Conservation (phyloP, 345 rosid genomes). For the Euphorbia tirucalli region DNA sequence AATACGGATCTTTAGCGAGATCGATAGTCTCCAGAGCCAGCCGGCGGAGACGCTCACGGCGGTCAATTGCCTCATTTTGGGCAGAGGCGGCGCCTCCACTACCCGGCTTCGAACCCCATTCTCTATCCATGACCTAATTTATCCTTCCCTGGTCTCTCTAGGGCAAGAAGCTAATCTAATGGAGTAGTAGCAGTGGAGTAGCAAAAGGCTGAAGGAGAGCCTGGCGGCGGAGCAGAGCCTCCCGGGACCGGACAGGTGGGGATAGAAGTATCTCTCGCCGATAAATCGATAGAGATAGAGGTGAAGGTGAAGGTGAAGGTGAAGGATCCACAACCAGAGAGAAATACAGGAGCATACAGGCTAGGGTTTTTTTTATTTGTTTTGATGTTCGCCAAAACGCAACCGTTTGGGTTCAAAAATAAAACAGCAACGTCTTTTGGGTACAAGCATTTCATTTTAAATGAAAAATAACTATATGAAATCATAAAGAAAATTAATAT, state of each 20-base stretch:
- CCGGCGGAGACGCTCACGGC: conserved; percentile 97
- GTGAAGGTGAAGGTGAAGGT: not conserved
- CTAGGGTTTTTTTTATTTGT: not conserved
- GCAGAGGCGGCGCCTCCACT: conserved; percentile 98
- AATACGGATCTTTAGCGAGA: conserved; percentile 95
- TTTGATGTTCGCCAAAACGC: too few species aligned
- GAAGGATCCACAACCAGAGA: not conserved
- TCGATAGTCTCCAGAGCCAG: conserved; percentile 96
- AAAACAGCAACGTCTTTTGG: too few species aligned
- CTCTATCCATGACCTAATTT: conserved; percentile 64
- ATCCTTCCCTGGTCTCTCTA: not conserved
- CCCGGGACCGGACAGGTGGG: not conserved
- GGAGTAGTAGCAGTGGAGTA: not conserved
- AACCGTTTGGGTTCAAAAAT: too few species aligned
- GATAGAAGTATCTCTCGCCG: not conserved
- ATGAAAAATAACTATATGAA: too few species aligned
- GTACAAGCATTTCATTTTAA: too few species aligned
- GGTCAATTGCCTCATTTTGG: conserved; percentile 93
- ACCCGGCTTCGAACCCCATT: conserved; percentile 98
- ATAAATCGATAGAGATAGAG: not conserved
- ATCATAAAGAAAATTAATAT: too few species aligned
- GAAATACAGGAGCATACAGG: not conserved
- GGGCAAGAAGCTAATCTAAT: not conserved
- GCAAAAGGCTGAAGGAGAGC: not conserved
- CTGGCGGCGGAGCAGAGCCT: not conserved